Percentiles rank a stretch among this genome's conserved stretches.
Conservation (phyloP, 2,329 filamentous ascomycete genomes). For the Epichloe scottii region DNA sequence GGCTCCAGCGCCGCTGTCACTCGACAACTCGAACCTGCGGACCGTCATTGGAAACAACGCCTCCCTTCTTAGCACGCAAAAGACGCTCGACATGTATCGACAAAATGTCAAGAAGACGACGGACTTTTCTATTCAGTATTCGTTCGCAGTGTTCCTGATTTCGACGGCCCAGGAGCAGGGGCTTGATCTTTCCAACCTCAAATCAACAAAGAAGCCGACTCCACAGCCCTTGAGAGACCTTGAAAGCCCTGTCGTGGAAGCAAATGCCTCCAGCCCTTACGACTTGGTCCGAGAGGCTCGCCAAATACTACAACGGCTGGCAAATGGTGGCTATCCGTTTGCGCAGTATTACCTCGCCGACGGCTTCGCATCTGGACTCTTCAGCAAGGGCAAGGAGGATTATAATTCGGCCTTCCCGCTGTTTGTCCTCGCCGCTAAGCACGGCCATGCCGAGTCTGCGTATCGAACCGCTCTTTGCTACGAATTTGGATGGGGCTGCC, state of each 20-base stretch:
- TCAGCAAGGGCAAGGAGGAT: constrained; percentile 89
- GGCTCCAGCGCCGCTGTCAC: constrained; percentile 47
- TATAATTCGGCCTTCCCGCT: constrained; percentile 84
- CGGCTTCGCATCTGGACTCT: constrained; percentile 85
- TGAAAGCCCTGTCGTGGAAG: constrained; percentile 34
- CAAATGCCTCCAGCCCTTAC: constrained; percentile 39
- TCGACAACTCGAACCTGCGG: constrained; percentile 74
- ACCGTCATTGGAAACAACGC: constrained; percentile 77
- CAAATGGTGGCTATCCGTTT: constrained; percentile 85
- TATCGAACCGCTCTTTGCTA: constrained; percentile 92
- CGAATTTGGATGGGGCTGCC: constrained; percentile 95
- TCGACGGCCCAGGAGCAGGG: constrained; percentile 74
- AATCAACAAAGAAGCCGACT: constrained; percentile 29
- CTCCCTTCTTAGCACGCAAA: constrained; percentile 77
- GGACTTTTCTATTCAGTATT: constrained; percentile 81
- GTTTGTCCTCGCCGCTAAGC: constrained; percentile 87
- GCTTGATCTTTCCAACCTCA: constrained; percentile 36
- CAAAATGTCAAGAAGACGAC: constrained; percentile 96
- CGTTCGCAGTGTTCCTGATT: constrained; percentile 90
- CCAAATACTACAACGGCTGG: constrained; percentile 72
- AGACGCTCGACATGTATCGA: constrained; percentile 96
- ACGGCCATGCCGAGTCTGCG: constrained; percentile 90
- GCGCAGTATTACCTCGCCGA: constrained; percentile 96
- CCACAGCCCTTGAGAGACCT: constrained; percentile 34
- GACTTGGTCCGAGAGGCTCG: constrained; percentile 78